Evolutionary conservation across 2,329 filamentous ascomycete genomes (phyloP).

Genomic region (Pestalotiopsis sp.): DNA sequence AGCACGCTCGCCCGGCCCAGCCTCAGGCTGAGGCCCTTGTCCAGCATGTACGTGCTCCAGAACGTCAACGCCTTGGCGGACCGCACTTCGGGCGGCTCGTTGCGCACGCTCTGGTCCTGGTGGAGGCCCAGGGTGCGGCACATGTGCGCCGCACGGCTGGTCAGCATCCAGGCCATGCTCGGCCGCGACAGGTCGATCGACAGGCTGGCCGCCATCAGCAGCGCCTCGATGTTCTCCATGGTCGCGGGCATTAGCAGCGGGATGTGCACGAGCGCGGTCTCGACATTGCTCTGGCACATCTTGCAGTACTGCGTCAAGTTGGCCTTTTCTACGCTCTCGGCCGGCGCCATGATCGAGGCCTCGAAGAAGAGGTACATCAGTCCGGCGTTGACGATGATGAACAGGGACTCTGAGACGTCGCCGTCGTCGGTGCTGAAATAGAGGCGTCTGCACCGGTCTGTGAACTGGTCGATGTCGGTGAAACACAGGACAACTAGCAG

Average conservation of each 20-base stretch:
- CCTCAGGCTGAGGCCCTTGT: conserved; percentile 55
- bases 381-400: conserved; percentile 38
- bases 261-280: conserved; percentile 34
- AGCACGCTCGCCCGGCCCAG: conserved; percentile 54
- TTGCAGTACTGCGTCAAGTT: conserved; percentile 24
- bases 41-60: conserved; percentile 57
- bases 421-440: conserved; percentile 53
- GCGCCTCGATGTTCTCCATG: conserved; percentile 47
- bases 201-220: conserved; percentile 38
- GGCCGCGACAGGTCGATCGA: conserved; percentile 30
- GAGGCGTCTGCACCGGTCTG: conserved; percentile 45
- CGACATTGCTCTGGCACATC: conserved; percentile 32
- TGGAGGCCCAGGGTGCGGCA: conserved; percentile 32
- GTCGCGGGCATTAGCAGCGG: conserved; percentile 47
- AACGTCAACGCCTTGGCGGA: conserved; percentile 46
- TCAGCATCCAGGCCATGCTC: conserved; percentile 30
- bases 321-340: conserved; percentile 22
- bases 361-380: conserved; percentile 34
- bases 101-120: conserved; percentile 24
- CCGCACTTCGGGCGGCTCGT: conserved; percentile 25
- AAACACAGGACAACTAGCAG: conserved; percentile 52
- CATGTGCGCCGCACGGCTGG: conserved; percentile 31
- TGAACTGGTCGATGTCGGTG: conserved; percentile 49
- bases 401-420: conserved; percentile 43
- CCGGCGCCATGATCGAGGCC: conserved; percentile 20